These are phyloP conservation scores for Globisporangium irregulare DNA, from an alignment of 352 stramenopile genomes.

Conservation along the genomic window DNA sequence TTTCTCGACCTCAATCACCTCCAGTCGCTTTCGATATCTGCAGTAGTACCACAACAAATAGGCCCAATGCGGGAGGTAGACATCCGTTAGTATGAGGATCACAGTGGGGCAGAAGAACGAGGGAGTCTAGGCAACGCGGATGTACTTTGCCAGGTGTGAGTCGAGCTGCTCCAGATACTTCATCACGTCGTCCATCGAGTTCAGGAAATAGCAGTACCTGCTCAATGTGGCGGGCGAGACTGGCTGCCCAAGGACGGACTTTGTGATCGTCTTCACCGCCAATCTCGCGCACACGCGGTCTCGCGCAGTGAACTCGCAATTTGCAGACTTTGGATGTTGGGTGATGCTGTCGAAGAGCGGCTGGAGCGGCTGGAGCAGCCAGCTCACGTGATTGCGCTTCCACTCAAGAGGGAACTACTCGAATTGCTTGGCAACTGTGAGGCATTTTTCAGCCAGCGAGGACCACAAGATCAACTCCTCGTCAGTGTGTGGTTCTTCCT, in stretches of 20 bases:
- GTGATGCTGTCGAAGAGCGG: neutral
- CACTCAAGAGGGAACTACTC: neutral
- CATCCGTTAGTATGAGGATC: too few relatives aligned
- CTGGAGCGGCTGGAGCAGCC: neutral
- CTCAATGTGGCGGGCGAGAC: neutral
- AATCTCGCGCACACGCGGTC: neutral
- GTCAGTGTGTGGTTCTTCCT: neutral
- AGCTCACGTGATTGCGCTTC: neutral
- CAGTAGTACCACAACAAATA: neutral
- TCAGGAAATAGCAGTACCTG: neutral
- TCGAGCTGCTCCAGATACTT: neutral
- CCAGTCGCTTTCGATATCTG: neutral
- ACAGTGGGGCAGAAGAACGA: neutral
- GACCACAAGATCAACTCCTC: neutral
- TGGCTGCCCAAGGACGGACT: neutral
- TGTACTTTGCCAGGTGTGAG: neutral
- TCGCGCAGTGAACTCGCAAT: neutral
- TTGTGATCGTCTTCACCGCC: neutral
- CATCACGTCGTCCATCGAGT: neutral
- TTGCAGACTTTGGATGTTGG: neutral
- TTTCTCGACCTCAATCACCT: neutral
- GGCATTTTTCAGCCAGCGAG: neutral
- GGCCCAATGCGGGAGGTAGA: neutral
- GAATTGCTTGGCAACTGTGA: neutral
- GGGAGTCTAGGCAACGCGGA: neutral